Conservation (phyloP, 2,329 filamentous ascomycete genomes). For the Pyrenophora seminiperda region DNA sequence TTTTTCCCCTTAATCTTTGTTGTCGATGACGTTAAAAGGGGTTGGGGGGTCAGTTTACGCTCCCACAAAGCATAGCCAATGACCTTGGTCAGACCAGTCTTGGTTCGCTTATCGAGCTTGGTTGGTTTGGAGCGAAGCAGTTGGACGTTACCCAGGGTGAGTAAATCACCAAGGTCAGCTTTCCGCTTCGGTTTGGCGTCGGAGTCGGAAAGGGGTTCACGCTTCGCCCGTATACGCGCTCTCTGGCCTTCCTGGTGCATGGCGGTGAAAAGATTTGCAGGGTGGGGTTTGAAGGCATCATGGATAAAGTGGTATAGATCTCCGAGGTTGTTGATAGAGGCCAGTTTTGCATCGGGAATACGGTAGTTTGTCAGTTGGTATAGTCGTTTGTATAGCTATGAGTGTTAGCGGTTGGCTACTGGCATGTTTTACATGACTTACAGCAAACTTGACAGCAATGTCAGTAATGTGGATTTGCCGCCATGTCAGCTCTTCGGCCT, state of each 20-base stretch:
- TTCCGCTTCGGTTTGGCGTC: conserved; percentile 6
- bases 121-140: conserved; percentile 69
- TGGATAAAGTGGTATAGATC: conserved; percentile 47
- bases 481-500: conserved; percentile 30
- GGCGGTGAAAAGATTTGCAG: conserved; percentile 65
- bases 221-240: conserved; percentile 22
- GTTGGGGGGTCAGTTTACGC: conserved; percentile 14
- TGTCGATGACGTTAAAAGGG: background rate
- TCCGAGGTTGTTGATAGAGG: conserved; percentile 42
- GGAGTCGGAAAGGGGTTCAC: background rate
- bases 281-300: conserved; percentile 45
- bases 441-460: conserved; percentile 42
- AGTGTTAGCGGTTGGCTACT: conserved; percentile 11
- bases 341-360: conserved; percentile 72
- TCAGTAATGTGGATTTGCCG: conserved; percentile 35
- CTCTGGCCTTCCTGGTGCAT: conserved; percentile 50
- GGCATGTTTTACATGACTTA: conserved; percentile 25
- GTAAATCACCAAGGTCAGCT: conserved; percentile 32
- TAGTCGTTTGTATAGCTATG: conserved; percentile 77
- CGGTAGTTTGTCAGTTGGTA: conserved; percentile 79
- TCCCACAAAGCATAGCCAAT: conserved; percentile 69
- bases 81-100: conserved; percentile 77
- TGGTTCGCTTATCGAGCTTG: conserved; percentile 72
- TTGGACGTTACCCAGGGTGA: conserved; percentile 65
- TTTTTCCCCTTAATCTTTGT: conserved; percentile 1